Evolutionary conservation across 2,329 filamentous ascomycete genomes (phyloP).

Genomic region (Periconia macrospinosa): DNA sequence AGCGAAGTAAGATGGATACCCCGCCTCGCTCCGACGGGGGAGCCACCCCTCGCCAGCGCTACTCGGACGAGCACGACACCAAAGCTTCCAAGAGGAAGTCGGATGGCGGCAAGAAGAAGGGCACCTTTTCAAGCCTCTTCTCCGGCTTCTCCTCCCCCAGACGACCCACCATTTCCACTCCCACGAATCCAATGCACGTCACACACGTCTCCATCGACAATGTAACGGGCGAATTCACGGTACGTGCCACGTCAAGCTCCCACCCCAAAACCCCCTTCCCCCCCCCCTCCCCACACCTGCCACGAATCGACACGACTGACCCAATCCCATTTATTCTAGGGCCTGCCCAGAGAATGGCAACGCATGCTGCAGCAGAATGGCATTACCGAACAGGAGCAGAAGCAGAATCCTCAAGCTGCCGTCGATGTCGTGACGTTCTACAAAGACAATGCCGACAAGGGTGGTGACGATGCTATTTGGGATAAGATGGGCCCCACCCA

Average conservation of each 20-base stretch:
- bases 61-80: slow-evolving; percentile 40
- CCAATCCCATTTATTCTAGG: slow-evolving; percentile 55
- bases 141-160: slow-evolving; percentile 65
- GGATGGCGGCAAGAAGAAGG: slow-evolving; percentile 45
- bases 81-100: slow-evolving; percentile 30
- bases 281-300: background rate
- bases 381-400: slow-evolving; percentile 93
- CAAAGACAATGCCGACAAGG: slow-evolving; percentile 85
- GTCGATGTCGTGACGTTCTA: slow-evolving; percentile 96
- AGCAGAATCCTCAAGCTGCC: slow-evolving; percentile 93
- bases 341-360: slow-evolving; percentile 97
- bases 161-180: slow-evolving; percentile 92
- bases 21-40: slow-evolving; percentile 35
- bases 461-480: slow-evolving; percentile 82
- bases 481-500: slow-evolving; percentile 95
- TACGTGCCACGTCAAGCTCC: slow-evolving; percentile 48
- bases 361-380: slow-evolving; percentile 92
- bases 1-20: slow-evolving; percentile 45
- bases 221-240: slow-evolving; percentile 92
- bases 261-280: background rate
- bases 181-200: slow-evolving; percentile 95
- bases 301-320: background rate
- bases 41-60: slow-evolving; percentile 42
- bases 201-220: slow-evolving; percentile 98
- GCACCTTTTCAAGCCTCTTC: slow-evolving; percentile 44